Percentiles rank a stretch among this genome's conserved stretches.
Evolutionary conservation across 495 filamentous ascomycete genomes (phyloP).

Genomic region (Lindgomyces ingoldianus): DNA sequence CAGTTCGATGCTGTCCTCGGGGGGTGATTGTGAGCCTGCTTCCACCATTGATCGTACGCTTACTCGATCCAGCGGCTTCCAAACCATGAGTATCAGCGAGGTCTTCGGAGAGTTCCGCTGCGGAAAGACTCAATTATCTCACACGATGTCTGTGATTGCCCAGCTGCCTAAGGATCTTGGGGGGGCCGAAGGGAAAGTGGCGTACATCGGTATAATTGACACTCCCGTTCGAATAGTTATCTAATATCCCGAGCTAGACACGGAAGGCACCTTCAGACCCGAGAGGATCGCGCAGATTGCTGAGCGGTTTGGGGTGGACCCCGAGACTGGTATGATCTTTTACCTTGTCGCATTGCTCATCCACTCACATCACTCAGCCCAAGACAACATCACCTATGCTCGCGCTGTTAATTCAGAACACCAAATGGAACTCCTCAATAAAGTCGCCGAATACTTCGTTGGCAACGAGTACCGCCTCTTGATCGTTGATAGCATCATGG

Average conservation of each 20-base stretch:
- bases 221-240: background rate
- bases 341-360: slow-evolving; percentile 3
- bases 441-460: slow-evolving; percentile 65
- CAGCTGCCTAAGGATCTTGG: slow-evolving; percentile 60
- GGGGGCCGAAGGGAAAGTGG: slow-evolving; percentile 75
- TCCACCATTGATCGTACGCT: slow-evolving; percentile 9
- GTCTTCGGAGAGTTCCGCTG: slow-evolving; percentile 73
- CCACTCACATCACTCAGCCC: slow-evolving; percentile 51
- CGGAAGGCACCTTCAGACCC: slow-evolving; percentile 77
- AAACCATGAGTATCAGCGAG: slow-evolving; percentile 80
- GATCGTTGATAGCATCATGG: slow-evolving; percentile 78
- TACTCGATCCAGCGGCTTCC: slow-evolving; percentile 61
- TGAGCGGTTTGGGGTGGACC: slow-evolving; percentile 64
- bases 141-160: slow-evolving; percentile 47
- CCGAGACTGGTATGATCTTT: slow-evolving; percentile 23
- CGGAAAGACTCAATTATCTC: slow-evolving; percentile 63
- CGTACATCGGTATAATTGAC: slow-evolving; percentile 63
- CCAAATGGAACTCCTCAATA: slow-evolving; percentile 70
- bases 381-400: slow-evolving; percentile 75
- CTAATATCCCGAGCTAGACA: slow-evolving; percentile 51
- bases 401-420: slow-evolving; percentile 75
- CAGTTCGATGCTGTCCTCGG: slow-evolving; percentile 72
- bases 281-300: slow-evolving; percentile 73
- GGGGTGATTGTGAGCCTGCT: slow-evolving; percentile 50
- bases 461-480: slow-evolving; percentile 70